A percentile compares a stretch with the other conserved stretches of the same genome.
phyloP scores from a whole-genome alignment of 495 filamentous ascomycete species.

The Aspergillus funiculosus region DNA sequence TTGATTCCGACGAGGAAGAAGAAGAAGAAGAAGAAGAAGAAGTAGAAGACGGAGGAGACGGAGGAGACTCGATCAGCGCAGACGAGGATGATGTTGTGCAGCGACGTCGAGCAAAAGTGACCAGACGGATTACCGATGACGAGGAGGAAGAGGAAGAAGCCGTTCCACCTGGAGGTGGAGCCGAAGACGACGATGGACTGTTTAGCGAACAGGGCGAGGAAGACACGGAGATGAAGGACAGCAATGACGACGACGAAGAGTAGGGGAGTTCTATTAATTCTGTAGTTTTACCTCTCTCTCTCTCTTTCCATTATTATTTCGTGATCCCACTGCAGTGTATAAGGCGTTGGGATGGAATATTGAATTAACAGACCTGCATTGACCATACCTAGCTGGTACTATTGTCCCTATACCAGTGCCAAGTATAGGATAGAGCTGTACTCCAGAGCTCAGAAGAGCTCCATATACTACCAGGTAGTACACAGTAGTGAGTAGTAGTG shows the following conservation, averaged over 20 bases:
- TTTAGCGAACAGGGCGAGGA: constrained; percentile 22
- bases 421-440: too few relatives aligned
- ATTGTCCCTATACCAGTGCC: too few relatives aligned
- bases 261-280: too few relatives aligned
- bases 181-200: constrained; percentile 18
- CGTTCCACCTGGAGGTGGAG: constrained; percentile 4
- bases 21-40: constrained; percentile 36
- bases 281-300: background rate
- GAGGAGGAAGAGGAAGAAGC: constrained; percentile 40
- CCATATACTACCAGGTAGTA: too few relatives aligned
- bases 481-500: too few relatives aligned
- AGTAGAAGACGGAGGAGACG: constrained; percentile 43
- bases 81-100: constrained; percentile 30
- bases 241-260: constrained; percentile 13
- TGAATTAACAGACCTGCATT: too few relatives aligned
- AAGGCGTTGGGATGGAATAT: too few relatives aligned
- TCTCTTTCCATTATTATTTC: background rate
- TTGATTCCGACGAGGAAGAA: constrained; percentile 63
- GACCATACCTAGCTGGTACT: too few relatives aligned
- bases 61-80: constrained; percentile 30
- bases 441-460: too few relatives aligned
- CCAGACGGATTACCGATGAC: constrained; percentile 40
- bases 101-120: constrained; percentile 33
- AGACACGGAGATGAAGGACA: constrained; percentile 24
- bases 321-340: too few relatives aligned